Percentiles rank a stretch among this genome's conserved stretches.
Evolutionary conservation across 1,139 yeast species (phyloP).

Genomic region (Suhomyces terraborum): DNA sequence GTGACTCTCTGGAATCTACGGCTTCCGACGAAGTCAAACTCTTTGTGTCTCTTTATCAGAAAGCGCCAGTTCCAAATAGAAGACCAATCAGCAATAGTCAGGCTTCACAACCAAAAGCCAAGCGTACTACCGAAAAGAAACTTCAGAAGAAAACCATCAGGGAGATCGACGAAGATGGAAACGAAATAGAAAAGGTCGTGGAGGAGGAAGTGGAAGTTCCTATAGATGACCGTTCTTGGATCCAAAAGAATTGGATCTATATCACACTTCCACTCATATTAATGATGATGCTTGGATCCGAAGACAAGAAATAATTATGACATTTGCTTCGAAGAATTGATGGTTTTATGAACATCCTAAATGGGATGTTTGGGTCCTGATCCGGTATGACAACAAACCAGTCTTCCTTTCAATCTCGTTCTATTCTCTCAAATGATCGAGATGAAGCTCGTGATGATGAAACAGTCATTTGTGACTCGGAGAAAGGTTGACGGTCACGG

Average conservation of each 20-base stretch:
- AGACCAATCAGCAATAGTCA: conserved; percentile 14
- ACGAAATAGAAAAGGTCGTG: conserved; percentile 26
- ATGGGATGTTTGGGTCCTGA: too few relatives aligned
- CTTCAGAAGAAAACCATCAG: conserved; percentile 18
- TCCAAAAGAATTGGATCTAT: conserved; percentile 59
- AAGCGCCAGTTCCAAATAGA: conserved; percentile 34
- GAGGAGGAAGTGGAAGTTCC: conserved; percentile 30
- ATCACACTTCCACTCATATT: conserved; percentile 38
- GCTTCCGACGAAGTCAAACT: neutral
- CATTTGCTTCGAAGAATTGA: neutral
- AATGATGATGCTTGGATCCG: conserved; percentile 31
- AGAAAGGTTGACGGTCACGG: too few relatives aligned
- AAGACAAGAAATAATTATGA: conserved; percentile 19
- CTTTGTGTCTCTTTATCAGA: neutral
- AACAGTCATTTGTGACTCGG: too few relatives aligned
- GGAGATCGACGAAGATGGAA: conserved; percentile 27
- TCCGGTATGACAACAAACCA: too few relatives aligned
- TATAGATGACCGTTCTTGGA: conserved; percentile 46
- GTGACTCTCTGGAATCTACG: neutral
- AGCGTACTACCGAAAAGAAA: conserved; percentile 19
- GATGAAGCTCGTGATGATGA: too few relatives aligned
- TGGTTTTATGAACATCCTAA: too few relatives aligned
- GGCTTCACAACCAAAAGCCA: conserved; percentile 9
- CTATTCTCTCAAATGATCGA: too few relatives aligned
- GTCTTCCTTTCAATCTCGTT: too few relatives aligned